phyloP scores from a whole-genome alignment of 345 rosid species.

The Bruguiera sexangula region DNA sequence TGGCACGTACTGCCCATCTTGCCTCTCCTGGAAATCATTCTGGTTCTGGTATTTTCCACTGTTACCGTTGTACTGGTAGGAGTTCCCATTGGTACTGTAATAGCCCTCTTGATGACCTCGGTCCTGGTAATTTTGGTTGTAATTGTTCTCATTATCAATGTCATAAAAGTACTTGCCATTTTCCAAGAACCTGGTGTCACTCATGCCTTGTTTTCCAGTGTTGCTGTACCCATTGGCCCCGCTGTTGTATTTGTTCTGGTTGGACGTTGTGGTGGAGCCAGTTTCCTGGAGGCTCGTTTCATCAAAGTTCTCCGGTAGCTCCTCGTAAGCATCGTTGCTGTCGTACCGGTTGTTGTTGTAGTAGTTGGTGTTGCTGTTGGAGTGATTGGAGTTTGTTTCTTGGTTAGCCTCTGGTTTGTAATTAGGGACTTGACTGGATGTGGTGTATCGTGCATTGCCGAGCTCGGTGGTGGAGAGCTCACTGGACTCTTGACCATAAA shows the following conservation, averaged over 20 bases:
- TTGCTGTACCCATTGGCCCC: constrained; percentile 3
- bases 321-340: neutral
- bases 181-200: constrained; percentile 26
- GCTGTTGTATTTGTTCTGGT: neutral
- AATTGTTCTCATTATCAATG: neutral
- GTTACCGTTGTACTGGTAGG: neutral
- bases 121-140: neutral
- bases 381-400: constrained; percentile 29
- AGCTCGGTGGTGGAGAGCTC: constrained; percentile 14
- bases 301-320: constrained; percentile 4
- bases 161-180: constrained; percentile 21
- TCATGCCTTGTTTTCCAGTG: constrained; percentile 25
- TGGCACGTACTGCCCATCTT: constrained; percentile 7
- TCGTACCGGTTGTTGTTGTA: constrained; percentile 12
- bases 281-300: constrained; percentile 19
- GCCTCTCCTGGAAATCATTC: constrained; percentile 12
- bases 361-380: neutral
- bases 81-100: neutral
- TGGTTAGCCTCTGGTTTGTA: constrained; percentile 23
- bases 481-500: constrained; percentile 39
- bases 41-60: constrained; percentile 3
- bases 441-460: constrained; percentile 14
- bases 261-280: neutral
- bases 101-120: neutral
- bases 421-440: constrained; percentile 17